Evolutionary conservation across 1,139 yeast species (phyloP).

Genomic region (Wickerhamomyces sp.): DNA sequence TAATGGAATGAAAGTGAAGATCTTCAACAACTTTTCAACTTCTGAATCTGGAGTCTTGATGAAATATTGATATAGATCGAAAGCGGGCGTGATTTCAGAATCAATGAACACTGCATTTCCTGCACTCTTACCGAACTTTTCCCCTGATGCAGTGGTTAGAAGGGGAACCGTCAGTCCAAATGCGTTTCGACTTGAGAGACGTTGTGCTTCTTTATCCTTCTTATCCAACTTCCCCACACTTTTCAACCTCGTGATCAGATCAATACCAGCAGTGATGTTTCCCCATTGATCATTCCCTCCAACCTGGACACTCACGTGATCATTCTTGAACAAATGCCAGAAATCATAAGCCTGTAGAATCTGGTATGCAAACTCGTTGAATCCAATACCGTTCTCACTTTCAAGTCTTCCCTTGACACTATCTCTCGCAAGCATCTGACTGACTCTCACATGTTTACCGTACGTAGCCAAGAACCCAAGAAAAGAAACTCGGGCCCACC

Average conservation of each 20-base stretch:
- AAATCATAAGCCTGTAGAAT: slow-evolving; percentile 91
- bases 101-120: slow-evolving; percentile 95
- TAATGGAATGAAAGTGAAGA: slow-evolving; percentile 74
- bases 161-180: slow-evolving; percentile 89
- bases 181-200: slow-evolving; percentile 26
- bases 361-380: slow-evolving; percentile 91
- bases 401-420: slow-evolving; percentile 72
- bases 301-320: slow-evolving; percentile 67
- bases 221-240: slow-evolving; percentile 24
- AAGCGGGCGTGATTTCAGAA: slow-evolving; percentile 65
- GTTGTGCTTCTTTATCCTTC: slow-evolving; percentile 17
- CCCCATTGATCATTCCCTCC: slow-evolving; percentile 99
- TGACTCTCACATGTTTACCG: slow-evolving; percentile 77
- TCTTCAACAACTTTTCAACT: slow-evolving; percentile 60
- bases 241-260: slow-evolving; percentile 65
- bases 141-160: slow-evolving; percentile 84
- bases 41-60: slow-evolving; percentile 77
- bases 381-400: slow-evolving; percentile 76
- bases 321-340: slow-evolving; percentile 64
- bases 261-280: slow-evolving; percentile 93
- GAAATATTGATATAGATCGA: slow-evolving; percentile 81
- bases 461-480: slow-evolving; percentile 70
- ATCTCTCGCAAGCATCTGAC: slow-evolving; percentile 86
- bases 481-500: slow-evolving; percentile 83
- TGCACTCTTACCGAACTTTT: slow-evolving; percentile 94